Percentiles rank a stretch among this genome's conserved stretches.
Evolutionary conservation across 805 yeast species (phyloP).

Genomic region (Debaryomyces tyrocola): DNA sequence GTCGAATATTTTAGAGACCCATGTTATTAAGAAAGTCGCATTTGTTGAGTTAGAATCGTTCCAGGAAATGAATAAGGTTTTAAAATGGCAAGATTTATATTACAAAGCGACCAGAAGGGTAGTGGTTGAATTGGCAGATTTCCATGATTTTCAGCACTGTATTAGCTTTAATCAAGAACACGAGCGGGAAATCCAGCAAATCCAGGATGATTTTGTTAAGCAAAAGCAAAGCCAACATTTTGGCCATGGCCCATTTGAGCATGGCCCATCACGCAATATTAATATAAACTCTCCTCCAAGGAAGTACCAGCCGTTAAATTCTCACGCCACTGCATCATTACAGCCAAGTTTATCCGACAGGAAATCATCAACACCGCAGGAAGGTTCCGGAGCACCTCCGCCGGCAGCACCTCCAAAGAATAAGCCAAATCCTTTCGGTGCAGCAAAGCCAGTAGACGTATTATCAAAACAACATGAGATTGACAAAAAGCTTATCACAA

Average conservation of each 20-base stretch:
- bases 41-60: conserved; percentile 57
- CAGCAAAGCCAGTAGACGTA: conserved; percentile 84
- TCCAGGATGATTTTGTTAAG: conserved; percentile 27
- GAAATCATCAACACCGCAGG: not conserved
- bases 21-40: conserved; percentile 53
- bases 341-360: not conserved
- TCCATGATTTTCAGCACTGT: conserved; percentile 39
- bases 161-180: conserved; percentile 39
- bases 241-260: not conserved
- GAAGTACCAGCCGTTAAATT: not conserved
- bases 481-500: conserved; percentile 39
- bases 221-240: conserved; percentile 1
- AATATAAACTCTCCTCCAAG: not conserved
- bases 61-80: conserved; percentile 55
- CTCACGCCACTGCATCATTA: not conserved
- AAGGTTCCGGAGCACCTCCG: conserved; percentile 2
- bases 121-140: conserved; percentile 39
- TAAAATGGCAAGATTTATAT: conserved; percentile 63
- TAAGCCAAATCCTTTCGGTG: conserved; percentile 74
- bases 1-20: conserved; percentile 34
- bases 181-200: conserved; percentile 26
- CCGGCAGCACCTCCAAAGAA: conserved; percentile 25
- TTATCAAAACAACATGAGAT: conserved; percentile 62
- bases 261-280: not conserved
- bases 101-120: conserved; percentile 44